These are phyloP conservation scores for Closterium sp. DNA, from an alignment of 139 green algal genomes.

Conservation along the genomic window DNA sequence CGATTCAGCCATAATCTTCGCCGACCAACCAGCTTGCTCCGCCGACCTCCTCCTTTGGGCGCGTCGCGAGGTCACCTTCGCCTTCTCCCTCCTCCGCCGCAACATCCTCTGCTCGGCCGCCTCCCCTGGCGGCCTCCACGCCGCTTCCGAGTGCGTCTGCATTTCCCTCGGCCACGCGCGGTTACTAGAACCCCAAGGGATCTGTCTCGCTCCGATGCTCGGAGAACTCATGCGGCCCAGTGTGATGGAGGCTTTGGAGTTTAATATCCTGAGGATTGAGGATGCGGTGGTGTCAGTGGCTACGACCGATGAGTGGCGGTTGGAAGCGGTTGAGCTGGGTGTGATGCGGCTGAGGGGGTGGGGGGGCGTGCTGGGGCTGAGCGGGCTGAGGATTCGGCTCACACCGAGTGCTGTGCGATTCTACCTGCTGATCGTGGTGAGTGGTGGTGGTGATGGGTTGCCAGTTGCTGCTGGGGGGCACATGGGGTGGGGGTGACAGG, in stretches of 20 bases:
- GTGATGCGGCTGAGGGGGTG: neutral
- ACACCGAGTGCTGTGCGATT: neutral
- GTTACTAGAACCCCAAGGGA: slow-evolving; percentile 6
- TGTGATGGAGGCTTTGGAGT: slow-evolving; percentile 1
- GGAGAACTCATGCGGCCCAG: neutral
- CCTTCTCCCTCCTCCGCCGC: slow-evolving; percentile 3
- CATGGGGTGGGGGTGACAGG: no score
- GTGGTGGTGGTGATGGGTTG: neutral
- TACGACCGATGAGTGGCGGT: neutral
- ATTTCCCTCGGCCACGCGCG: slow-evolving; percentile 6
- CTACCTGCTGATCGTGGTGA: neutral
- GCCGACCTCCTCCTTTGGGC: slow-evolving; percentile 25
- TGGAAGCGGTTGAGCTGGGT: neutral
- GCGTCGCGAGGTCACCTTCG: neutral
- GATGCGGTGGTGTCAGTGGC: neutral
- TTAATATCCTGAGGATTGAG: slow-evolving; percentile 7
- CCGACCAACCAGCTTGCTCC: neutral
- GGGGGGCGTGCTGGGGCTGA: neutral
- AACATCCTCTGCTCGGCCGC: slow-evolving; percentile 23
- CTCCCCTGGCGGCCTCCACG: slow-evolving; percentile 9
- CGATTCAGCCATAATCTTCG: slow-evolving; percentile 19
- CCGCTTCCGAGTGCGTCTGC: slow-evolving; percentile 21
- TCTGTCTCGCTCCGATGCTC: neutral
- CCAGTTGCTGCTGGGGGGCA: no score
- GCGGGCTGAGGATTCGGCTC: neutral